Evolutionary conservation across 441 rosid species (phyloP), one percentile per base, ranked within the genome.

Genomic region (Gossypium gossypioides): DNA sequence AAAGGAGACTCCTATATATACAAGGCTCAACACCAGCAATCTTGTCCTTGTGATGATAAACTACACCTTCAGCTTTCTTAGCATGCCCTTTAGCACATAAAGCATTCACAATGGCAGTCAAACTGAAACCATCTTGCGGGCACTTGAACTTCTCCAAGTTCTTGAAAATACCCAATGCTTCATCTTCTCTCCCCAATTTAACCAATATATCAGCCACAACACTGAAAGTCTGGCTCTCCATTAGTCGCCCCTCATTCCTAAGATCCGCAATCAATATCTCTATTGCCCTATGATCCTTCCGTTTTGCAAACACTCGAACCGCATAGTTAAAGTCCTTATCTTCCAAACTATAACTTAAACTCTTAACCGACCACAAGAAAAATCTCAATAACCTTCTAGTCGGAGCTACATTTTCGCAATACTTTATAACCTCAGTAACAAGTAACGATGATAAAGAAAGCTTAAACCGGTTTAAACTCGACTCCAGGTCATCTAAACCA

Each of bases 101-200:
- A 22, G 94, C 89, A 65, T 69, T 80, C 24, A 89, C 84, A n/a
- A 89, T 84, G 64, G 94, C 85, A 54, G 80, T 73, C 55, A 91
- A 85, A 1, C 88, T 80, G 46, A 60, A 81, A 74, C 84, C 10
- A 75, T 91, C 91, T 76, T 72, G 91, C 0, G 83, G 77, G 74
- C 97, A 91, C 6, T 82, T 85, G 81, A 89, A 88, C 82, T 87
- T 91, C 56, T 89, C 86, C 78, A 93, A 81, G 76, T 86, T 89
- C 88, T 89, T 93, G 81, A 89, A 93, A 72, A 93, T 81, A 18
- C 96, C 94, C 80, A 87, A 80, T 6, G 98, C 97, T 64, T 91
- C 92, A 1, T 88, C 97, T 76, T 93, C 91, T 71, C 81, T 88
- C 74, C 91, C 91, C 54, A 87, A 66, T 73, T 84, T 86, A 80